phyloP scores from a whole-genome alignment of 139 green algal genomes.

The Micromonas commoda region DNA sequence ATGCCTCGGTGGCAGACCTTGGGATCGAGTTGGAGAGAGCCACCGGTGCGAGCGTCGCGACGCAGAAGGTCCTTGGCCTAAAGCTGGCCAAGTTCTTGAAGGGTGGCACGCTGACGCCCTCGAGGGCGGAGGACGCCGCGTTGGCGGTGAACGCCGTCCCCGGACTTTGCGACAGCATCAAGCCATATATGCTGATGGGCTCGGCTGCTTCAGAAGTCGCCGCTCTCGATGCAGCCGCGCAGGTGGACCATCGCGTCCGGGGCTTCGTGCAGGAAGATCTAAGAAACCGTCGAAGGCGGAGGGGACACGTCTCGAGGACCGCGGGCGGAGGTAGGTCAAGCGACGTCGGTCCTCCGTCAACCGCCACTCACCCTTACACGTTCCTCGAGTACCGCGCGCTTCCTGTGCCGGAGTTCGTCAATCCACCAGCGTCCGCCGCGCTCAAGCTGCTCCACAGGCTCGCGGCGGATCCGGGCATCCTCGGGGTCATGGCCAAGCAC shows the following conservation, averaged over 20 bases:
- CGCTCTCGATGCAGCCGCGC: background rate
- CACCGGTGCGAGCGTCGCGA: background rate
- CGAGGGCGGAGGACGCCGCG: background rate
- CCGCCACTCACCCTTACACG: slow-evolving; percentile 30
- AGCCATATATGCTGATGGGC: background rate
- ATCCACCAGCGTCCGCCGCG: slow-evolving; percentile 44
- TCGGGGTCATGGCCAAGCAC: slow-evolving; percentile 64
- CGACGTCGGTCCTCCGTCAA: background rate
- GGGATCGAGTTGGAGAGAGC: background rate
- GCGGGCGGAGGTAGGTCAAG: background rate
- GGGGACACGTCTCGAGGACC: background rate
- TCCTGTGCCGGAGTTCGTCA: slow-evolving; percentile 18
- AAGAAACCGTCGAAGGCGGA: slow-evolving; percentile 34
- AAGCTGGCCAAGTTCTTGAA: background rate
- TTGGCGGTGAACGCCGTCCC: background rate
- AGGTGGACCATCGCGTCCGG: slow-evolving; percentile 16
- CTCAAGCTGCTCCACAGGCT: slow-evolving; percentile 56
- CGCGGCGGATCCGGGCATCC: slow-evolving; percentile 62
- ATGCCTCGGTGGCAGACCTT: background rate
- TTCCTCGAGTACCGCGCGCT: slow-evolving; percentile 42
- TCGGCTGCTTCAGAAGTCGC: background rate
- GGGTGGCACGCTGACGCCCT: background rate
- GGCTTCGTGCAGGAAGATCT: slow-evolving; percentile 58
- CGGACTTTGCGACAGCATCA: background rate
- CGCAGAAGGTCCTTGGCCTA: background rate